Evolutionary conservation across 257 asterid genomes (phyloP), one percentile per base, ranked within the genome.

Genomic region (Ilex asprella): DNA sequence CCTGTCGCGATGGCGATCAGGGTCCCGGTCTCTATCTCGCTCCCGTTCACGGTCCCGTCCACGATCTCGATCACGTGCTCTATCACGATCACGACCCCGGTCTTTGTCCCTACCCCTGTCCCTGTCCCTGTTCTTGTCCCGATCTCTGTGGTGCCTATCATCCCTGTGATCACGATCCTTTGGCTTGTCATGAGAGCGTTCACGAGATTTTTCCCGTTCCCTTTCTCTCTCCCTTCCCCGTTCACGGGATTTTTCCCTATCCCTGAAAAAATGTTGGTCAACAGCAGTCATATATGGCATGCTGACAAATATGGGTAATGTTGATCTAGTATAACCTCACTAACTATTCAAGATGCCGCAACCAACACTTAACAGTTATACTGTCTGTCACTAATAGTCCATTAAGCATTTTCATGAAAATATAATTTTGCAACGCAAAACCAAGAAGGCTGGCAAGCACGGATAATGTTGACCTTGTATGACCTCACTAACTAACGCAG

Each of bases 171-270:
- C 97, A 61, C 96, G 99, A 10, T 89, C 99, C 73, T 78, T 81
- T 56, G 86, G 70, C 60, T 81, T 77, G 16, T 92, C 99, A 50
- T 80, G 96, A 32, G 98, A 91, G 59, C 72, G 89, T 57, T 88
- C 96, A 6, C 86, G 86, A 64, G 95, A 82, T 70, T 14, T 83
- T 66, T 85, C 95, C 16, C 78, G 73, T 14, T 84, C 96, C 64
- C 82, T 78, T 8, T 88, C 97, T 65, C 68, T 80, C 9, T 85
- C 94, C 67, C 82, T 75, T 39, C 77, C 87, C 77, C 89, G 79
- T 66, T 92, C 99, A 44, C 86, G 89, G 60, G 99, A 85, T 68
- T 89, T 89, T 73, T 92, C 99, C 79, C 95, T 81, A 59, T 87
- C 91, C 84, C 83, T 78, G 81, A 52, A 60, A 67, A 56, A 56